Percentiles rank a stretch among this genome's conserved stretches.
Evolutionary conservation across 2,329 filamentous ascomycete genomes (phyloP).

Genomic region (Apiospora kogelbergensis): DNA sequence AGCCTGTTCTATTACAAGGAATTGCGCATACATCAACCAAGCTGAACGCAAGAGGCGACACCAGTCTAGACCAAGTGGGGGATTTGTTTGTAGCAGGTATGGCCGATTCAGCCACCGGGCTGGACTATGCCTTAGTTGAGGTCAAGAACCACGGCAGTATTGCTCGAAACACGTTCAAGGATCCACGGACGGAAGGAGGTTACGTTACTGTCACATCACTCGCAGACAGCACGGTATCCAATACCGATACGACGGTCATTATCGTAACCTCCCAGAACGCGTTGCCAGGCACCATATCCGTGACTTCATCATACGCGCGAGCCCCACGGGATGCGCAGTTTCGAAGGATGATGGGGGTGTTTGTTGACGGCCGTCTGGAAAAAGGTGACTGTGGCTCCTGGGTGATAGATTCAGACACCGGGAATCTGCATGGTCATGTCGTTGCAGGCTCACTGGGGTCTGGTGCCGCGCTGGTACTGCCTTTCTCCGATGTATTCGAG

Average conservation of each 20-base stretch:
- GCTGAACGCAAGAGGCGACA: no score
- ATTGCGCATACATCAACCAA: no score
- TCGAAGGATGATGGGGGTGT: neutral
- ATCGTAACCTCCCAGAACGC: neutral
- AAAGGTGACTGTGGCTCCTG: slow-evolving; percentile 3
- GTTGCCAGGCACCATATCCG: neutral
- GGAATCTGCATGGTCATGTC: slow-evolving; percentile 3
- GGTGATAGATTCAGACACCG: neutral
- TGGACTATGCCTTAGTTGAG: neutral
- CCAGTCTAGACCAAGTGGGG: neutral
- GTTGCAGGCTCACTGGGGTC: slow-evolving; percentile 71
- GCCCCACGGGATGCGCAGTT: neutral
- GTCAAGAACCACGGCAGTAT: neutral
- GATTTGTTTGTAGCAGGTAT: neutral
- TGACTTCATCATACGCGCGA: neutral
- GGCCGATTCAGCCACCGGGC: neutral
- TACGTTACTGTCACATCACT: neutral
- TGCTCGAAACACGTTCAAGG: neutral
- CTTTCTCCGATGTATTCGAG: neutral
- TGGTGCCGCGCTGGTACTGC: slow-evolving; percentile 62
- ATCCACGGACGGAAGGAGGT: neutral
- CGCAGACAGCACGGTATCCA: neutral
- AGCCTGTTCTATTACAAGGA: no score
- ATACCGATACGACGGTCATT: neutral
- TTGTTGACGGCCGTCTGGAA: neutral